Evolutionary conservation across 2,329 filamentous ascomycete species (phyloP).

Genomic region (Stemphylium beticola): DNA sequence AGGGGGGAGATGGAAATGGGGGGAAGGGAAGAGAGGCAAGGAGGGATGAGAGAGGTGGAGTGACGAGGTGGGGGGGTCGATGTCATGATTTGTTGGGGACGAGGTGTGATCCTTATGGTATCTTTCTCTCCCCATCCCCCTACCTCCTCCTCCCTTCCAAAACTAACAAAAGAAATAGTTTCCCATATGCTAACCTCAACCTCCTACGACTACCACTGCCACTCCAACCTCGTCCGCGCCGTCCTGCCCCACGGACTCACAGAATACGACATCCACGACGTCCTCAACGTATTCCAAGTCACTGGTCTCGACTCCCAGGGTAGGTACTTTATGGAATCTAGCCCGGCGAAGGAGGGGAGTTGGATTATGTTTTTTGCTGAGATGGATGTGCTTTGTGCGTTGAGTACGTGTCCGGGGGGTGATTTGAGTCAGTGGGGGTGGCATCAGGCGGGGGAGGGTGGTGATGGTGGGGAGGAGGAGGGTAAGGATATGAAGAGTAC

Average conservation of each 20-base stretch:
- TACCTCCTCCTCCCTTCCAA: background rate
- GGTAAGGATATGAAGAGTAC: slow-evolving; percentile 64
- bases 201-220: slow-evolving; percentile 81
- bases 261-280: slow-evolving; percentile 81
- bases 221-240: slow-evolving; percentile 79
- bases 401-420: slow-evolving; percentile 77
- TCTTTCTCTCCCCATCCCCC: slow-evolving; percentile 9
- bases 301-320: slow-evolving; percentile 70
- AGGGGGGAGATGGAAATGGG: slow-evolving; percentile 37
- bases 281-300: slow-evolving; percentile 86
- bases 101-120: slow-evolving; percentile 78
- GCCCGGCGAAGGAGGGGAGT: slow-evolving; percentile 36
- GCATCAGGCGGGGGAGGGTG: slow-evolving; percentile 58
- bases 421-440: slow-evolving; percentile 85
- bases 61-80: slow-evolving; percentile 67
- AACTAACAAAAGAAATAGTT: slow-evolving; percentile 55
- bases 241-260: slow-evolving; percentile 70
- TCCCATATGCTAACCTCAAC: slow-evolving; percentile 74
- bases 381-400: slow-evolving; percentile 71
- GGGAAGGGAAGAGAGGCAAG: slow-evolving; percentile 45
- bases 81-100: slow-evolving; percentile 83
- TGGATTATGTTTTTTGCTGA: slow-evolving; percentile 82
- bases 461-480: slow-evolving; percentile 60
- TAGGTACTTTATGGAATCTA: slow-evolving; percentile 61
- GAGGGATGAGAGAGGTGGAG: slow-evolving; percentile 54